Percentiles rank a stretch among this genome's conserved stretches.
Evolutionary conservation across 192 early-diverging fungal genomes (phyloP).

Genomic region (Radiomyces spectabilis): DNA sequence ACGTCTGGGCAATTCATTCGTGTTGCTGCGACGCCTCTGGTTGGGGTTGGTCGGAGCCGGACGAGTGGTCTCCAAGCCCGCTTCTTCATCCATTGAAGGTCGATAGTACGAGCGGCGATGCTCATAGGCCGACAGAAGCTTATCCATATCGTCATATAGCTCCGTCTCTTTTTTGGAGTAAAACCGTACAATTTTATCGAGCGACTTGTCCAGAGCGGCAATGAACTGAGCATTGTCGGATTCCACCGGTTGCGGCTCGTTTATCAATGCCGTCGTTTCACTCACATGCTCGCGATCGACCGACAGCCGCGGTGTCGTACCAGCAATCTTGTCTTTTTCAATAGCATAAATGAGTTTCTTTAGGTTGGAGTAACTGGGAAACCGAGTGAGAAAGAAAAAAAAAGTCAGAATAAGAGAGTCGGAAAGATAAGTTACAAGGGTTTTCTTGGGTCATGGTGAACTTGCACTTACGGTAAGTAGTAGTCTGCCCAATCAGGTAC

Average conservation of each 20-base stretch:
- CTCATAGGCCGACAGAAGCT: conserved; percentile 46
- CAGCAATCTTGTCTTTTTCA: conserved; percentile 52
- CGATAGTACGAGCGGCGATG: no score
- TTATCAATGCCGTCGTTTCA: conserved; percentile 29
- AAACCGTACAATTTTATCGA: conserved; percentile 76
- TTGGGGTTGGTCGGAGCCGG: background rate
- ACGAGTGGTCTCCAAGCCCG: conserved; percentile 2
- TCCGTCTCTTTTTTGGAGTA: conserved; percentile 81
- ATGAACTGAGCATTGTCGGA: conserved; percentile 50
- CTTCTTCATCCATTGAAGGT: conserved; percentile 37
- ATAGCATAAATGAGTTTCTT: conserved; percentile 74
- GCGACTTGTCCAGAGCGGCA: conserved; percentile 73
- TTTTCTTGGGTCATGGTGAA: background rate
- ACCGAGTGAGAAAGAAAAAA: background rate
- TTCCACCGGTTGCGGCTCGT: conserved; percentile 22
- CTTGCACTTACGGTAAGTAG: conserved; percentile 47
- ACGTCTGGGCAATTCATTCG: conserved; percentile 17
- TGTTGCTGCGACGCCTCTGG: background rate
- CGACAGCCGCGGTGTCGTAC: conserved; percentile 24
- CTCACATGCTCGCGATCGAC: conserved; percentile 15
- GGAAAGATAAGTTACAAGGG: background rate
- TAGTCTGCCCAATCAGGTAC: conserved; percentile 67
- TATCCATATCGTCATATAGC: conserved; percentile 61
- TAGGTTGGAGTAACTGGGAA: conserved; percentile 58
- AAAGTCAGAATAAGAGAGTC: background rate